A percentile compares a stretch with the other conserved stretches of the same genome.
phyloP scores from a whole-genome alignment of 805 yeast species.

The Wickerhamiella sorbophila region DNA sequence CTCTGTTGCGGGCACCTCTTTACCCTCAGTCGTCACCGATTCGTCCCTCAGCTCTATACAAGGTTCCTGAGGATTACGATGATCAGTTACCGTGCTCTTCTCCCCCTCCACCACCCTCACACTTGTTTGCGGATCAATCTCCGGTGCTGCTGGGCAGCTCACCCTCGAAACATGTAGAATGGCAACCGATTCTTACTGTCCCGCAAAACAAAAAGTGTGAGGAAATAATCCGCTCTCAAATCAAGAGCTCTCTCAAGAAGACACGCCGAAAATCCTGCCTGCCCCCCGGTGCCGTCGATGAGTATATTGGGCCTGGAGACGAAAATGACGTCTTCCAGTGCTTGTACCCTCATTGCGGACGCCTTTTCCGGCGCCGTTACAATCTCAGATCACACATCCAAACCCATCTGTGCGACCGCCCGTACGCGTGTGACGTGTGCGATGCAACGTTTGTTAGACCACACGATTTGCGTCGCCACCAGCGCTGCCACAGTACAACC shows the following conservation, averaged over 20 bases:
- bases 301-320: constrained; percentile 69
- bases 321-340: constrained; percentile 59
- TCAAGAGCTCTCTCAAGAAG: constrained; percentile 19
- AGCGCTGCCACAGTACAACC: constrained; percentile 67
- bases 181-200: constrained; percentile 27
- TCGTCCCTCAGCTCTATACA: neutral
- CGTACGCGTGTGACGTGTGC: constrained; percentile 67
- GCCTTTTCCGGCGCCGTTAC: constrained; percentile 74
- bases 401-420: constrained; percentile 89
- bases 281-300: constrained; percentile 83
- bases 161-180: constrained; percentile 13
- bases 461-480: constrained; percentile 85
- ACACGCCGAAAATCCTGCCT: constrained; percentile 41
- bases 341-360: constrained; percentile 61
- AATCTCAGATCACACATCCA: constrained; percentile 92
- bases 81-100: neutral
- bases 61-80: neutral
- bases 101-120: neutral
- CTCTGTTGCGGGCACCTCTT: neutral
- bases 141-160: constrained; percentile 1
- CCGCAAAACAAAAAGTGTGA: constrained; percentile 23
- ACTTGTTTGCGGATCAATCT: neutral
- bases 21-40: neutral
- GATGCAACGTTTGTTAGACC: constrained; percentile 83
- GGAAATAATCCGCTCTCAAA: constrained; percentile 23